Evolutionary conservation across 306 rosid genomes (phyloP).

Genomic region (Quercus mongolica): DNA sequence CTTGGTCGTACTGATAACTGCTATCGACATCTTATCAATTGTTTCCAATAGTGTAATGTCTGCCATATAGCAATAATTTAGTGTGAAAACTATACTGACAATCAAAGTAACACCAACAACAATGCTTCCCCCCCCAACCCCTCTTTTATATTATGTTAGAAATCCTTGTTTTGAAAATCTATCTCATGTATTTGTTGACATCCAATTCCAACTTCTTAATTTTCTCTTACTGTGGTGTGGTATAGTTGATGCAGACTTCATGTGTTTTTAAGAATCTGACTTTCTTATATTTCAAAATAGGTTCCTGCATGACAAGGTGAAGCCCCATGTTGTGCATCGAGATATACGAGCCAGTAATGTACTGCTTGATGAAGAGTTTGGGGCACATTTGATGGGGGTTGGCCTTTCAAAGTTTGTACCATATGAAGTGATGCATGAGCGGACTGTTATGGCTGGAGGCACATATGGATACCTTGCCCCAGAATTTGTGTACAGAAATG

Average conservation of each 20-base stretch:
- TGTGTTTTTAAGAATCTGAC: background rate
- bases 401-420: conserved; percentile 94
- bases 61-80: background rate
- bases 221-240: background rate
- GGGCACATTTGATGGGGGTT: conserved; percentile 92
- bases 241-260: conserved; percentile 1
- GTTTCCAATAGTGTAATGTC: background rate
- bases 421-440: conserved; percentile 89
- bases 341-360: conserved; percentile 94
- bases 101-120: background rate
- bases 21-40: background rate
- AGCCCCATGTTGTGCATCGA: conserved; percentile 96
- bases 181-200: background rate
- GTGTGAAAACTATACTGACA: background rate
- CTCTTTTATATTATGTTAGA: background rate
- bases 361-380: conserved; percentile 92
- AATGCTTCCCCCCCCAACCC: too few species aligned
- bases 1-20: background rate
- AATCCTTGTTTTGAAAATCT: background rate
- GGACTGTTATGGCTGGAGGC: conserved; percentile 98
- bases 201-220: background rate
- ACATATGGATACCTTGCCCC: conserved; percentile 97
- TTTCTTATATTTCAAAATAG: conserved; percentile 35
- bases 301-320: conserved; percentile 96
- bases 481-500: conserved; percentile 86